Evolutionary conservation across 2,329 filamentous ascomycete species (phyloP), one percentile per base, ranked within the genome.

Genomic region (Juglanconis juglandina): DNA sequence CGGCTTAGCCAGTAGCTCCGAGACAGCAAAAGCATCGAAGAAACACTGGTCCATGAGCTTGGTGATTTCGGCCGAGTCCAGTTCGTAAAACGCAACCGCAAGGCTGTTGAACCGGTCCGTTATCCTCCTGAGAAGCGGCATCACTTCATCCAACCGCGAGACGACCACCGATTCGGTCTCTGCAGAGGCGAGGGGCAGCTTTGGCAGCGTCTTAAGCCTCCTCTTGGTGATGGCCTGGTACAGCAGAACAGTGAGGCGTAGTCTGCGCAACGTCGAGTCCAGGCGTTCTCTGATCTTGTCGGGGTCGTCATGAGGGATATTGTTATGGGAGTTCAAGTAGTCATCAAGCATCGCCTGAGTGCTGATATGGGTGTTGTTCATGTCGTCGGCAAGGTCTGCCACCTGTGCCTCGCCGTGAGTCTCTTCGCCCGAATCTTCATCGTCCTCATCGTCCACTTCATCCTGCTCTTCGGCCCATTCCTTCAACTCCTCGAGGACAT

Each of bases 401-500:
- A 86, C 80, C 14, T 84, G 72, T n/a, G 74, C 72, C 24, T 70
- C 67, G 17, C 69, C 71, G 5, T 72, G 73, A 37, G 71, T 72
- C 17, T 72, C 77, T 59, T 70, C 75, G 54, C 77, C 75, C n/a
- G 77, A 72, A 32, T 76, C 78, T 1, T 86, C 78, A 39, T 75
- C 77, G 32, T 82, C 79, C 0, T 82, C 77, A 13, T 82, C 81
- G 1, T 86, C 86, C 0, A 86, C 86, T 3, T 85, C 83, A 0
- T 83, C 81, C 9, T 85, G 82, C 67, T 92, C 89, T 1, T 92
- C 89, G 24, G 88, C 86, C 92, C 93, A 97, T 67, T 94, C 91
- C 71, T 92, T 91, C 65, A 97, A 73, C 75, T 97, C 94, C 64
- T 90, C 85, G 66, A 96, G 84, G 0, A 92, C 89, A 76, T 97